A percentile compares a stretch with the other conserved stretches of the same genome.
Conservation (phyloP, 2,329 filamentous ascomycete species). For the Aspergillus fumigatiaffinis region DNA sequence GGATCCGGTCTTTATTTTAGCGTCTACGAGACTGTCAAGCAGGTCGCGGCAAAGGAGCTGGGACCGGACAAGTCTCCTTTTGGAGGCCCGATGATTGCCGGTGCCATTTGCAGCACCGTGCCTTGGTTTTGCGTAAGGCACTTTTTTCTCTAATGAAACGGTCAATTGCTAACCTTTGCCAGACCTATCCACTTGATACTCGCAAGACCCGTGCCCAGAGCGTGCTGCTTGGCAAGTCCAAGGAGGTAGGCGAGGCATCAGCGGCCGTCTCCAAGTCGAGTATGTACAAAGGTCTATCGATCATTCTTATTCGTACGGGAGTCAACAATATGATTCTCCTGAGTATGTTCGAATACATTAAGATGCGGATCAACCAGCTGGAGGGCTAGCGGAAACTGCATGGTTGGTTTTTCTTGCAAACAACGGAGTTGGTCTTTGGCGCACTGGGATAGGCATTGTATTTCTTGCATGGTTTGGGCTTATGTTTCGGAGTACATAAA, state of each 20-base stretch:
- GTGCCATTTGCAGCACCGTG: constrained; percentile 45
- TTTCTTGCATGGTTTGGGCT: neutral
- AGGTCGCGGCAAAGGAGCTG: constrained; percentile 42
- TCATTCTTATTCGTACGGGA: constrained; percentile 44
- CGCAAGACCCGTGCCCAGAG: constrained; percentile 49
- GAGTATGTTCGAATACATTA: constrained; percentile 45
- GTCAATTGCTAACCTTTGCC: constrained; percentile 3
- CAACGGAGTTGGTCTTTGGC: neutral
- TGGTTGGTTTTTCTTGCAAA: constrained; percentile 5
- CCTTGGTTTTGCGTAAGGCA: constrained; percentile 45
- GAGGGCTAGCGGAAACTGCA: constrained; percentile 15
- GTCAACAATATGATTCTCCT: constrained; percentile 49
- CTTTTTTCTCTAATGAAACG: neutral
- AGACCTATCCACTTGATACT: constrained; percentile 48
- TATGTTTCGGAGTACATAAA: constrained; percentile 19
- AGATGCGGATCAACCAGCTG: constrained; percentile 40
- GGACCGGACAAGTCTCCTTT: constrained; percentile 42
- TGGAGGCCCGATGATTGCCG: constrained; percentile 43
- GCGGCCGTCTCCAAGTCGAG: constrained; percentile 39
- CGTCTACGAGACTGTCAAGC: constrained; percentile 47
- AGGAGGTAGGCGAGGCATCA: constrained; percentile 40
- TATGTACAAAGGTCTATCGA: constrained; percentile 48
- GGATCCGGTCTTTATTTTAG: constrained; percentile 46
- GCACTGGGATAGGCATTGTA: neutral
- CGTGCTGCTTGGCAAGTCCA: constrained; percentile 40